phyloP scores from a whole-genome alignment of 1,284 basidiomycete species.

The Austropuccinia psidii region DNA sequence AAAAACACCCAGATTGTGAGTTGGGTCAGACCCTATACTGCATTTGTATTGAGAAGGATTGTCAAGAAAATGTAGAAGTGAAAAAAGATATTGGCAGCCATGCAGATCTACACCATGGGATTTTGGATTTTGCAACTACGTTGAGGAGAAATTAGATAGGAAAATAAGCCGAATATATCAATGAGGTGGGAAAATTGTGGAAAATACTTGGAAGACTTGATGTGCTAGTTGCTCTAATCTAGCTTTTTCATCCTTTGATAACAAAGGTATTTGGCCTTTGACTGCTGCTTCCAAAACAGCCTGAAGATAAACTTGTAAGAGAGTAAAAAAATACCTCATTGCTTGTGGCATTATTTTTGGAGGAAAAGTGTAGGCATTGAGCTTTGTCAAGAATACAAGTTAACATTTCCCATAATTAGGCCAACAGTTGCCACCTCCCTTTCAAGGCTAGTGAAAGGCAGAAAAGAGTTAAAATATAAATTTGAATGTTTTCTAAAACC shows the following conservation, averaged over 20 bases:
- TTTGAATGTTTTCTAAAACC: neutral
- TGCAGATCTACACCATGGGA: constrained; percentile 11
- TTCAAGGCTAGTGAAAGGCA: constrained; percentile 20
- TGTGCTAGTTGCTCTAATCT: neutral
- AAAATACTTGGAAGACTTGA: constrained; percentile 14
- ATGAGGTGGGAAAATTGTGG: neutral
- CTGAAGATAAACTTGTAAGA: constrained; percentile 10
- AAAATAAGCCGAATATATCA: neutral
- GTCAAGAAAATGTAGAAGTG: neutral
- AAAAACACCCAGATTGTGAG: constrained; percentile 7
- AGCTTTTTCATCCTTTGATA: constrained; percentile 9
- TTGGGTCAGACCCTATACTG: constrained; percentile 5
- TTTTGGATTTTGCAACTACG: constrained; percentile 1
- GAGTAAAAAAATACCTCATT: too few species aligned
- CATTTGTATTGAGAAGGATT: too few species aligned
- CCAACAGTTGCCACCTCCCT: neutral
- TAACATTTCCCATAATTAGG: neutral
- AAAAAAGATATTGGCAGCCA: constrained; percentile 34
- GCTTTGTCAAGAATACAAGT: neutral
- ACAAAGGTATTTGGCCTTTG: constrained; percentile 4
- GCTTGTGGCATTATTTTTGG: too few species aligned
- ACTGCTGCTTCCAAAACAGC: neutral
- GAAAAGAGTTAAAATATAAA: neutral
- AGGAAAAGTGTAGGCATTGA: too few species aligned
- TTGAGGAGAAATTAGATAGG: neutral